Evolutionary conservation across 495 filamentous ascomycete genomes (phyloP).

Genomic region (Echria macrotheca): DNA sequence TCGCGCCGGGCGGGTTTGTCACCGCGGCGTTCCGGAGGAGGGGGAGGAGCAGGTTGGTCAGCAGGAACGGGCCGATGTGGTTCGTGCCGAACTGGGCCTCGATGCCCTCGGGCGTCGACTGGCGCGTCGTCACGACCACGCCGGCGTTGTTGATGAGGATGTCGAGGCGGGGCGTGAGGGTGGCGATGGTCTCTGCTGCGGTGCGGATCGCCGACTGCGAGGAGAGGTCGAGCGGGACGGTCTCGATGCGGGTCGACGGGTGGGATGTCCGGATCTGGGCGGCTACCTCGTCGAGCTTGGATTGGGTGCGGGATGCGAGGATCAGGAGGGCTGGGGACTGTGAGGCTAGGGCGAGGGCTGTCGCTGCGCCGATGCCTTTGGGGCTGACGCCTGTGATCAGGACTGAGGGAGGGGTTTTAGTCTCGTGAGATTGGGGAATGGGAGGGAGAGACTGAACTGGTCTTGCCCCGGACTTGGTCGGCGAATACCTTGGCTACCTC

Average conservation of each 20-base stretch:
- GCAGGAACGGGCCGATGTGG: conserved; percentile 54
- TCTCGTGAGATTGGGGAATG: neutral
- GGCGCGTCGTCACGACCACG: conserved; percentile 28
- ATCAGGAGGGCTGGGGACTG: conserved; percentile 47
- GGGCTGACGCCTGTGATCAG: conserved; percentile 49
- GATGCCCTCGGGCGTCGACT: conserved; percentile 41
- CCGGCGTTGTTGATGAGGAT: conserved; percentile 55
- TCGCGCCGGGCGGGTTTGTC: conserved; percentile 27
- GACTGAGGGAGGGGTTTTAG: conserved; percentile 19
- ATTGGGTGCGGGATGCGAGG: conserved; percentile 48
- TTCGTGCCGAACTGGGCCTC: conserved; percentile 55
- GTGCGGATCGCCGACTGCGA: conserved; percentile 39
- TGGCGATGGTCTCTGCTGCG: conserved; percentile 36
- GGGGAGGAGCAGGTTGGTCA: conserved; percentile 51
- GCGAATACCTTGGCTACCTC: conserved; percentile 40
- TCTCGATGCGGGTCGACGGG: conserved; percentile 32
- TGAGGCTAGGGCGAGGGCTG: conserved; percentile 48
- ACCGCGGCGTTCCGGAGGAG: conserved; percentile 37
- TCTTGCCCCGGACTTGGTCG: conserved; percentile 33
- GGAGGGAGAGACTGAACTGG: conserved; percentile 26
- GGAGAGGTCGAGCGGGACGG: conserved; percentile 41
- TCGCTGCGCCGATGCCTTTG: conserved; percentile 47
- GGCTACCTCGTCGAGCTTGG: conserved; percentile 46
- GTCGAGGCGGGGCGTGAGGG: conserved; percentile 43
- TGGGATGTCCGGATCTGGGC: conserved; percentile 29